Evolutionary conservation across 805 yeast genomes (phyloP).

Genomic region (Candida chauliodis): DNA sequence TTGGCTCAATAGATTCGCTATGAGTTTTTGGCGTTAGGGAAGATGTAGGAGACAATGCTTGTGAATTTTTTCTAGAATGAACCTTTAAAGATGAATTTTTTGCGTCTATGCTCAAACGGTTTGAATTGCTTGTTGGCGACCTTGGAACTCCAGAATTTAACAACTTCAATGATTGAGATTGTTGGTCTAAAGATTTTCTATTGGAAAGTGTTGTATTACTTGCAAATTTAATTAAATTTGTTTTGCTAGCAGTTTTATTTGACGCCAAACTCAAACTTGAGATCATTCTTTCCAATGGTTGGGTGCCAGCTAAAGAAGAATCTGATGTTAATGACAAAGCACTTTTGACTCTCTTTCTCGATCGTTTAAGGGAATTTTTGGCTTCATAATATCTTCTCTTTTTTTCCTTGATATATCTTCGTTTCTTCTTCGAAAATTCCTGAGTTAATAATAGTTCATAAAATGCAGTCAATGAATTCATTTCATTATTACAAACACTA

Average conservation of each 20-base stretch:
- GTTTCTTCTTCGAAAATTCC: conserved; percentile 37
- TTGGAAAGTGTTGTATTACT: background rate
- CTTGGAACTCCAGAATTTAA: background rate
- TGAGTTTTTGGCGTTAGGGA: background rate
- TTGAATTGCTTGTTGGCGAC: background rate
- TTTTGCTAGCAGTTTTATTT: conserved; percentile 13
- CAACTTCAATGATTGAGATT: background rate
- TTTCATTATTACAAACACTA: conserved; percentile 54
- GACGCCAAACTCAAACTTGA: conserved; percentile 34
- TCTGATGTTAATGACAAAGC: conserved; percentile 32
- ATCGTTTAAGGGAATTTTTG: conserved; percentile 25
- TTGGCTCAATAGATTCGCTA: background rate
- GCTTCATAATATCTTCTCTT: conserved; percentile 32
- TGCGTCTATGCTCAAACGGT: background rate
- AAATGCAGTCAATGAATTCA: conserved; percentile 71
- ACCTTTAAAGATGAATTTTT: background rate
- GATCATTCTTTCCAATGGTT: conserved; percentile 37
- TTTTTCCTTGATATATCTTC: conserved; percentile 25
- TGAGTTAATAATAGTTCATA: conserved; percentile 66
- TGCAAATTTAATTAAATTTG: conserved; percentile 8
- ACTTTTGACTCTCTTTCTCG: conserved; percentile 33
- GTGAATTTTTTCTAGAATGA: conserved; percentile 4
- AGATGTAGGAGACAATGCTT: conserved; percentile 4
- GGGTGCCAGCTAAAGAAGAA: conserved; percentile 22
- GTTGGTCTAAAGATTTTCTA: conserved; percentile 7